These are phyloP conservation scores for Barbarea vulgaris DNA, from an alignment of 345 rosid genomes.

Conservation along the genomic window DNA sequence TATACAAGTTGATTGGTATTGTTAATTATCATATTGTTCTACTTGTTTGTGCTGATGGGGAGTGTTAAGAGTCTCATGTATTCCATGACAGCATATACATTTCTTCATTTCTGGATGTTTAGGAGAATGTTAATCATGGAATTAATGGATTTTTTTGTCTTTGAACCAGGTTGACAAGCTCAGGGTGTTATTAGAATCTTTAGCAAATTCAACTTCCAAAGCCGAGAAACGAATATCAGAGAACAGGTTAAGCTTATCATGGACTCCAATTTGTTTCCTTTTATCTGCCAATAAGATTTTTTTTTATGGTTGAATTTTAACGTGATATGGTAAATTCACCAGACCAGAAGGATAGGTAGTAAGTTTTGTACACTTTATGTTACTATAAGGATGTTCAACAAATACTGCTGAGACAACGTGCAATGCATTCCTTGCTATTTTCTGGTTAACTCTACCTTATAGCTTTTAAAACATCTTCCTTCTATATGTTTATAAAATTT, in stretches of 20 bases:
- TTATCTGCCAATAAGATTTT: neutral
- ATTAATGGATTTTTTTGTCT: slow-evolving; percentile 29
- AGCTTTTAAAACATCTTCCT: neutral
- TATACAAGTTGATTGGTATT: slow-evolving; percentile 1
- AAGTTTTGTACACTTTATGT: slow-evolving; percentile 13
- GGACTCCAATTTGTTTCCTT: neutral
- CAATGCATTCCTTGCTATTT: neutral
- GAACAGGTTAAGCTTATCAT: slow-evolving; percentile 54
- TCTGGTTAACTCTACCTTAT: neutral
- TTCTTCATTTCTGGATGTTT: slow-evolving; percentile 16
- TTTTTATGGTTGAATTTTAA: neutral
- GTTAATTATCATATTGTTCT: neutral
- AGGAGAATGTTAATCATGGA: slow-evolving; percentile 5
- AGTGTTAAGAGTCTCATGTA: neutral
- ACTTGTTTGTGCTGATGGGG: slow-evolving; percentile 12
- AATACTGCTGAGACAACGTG: slow-evolving; percentile 1
- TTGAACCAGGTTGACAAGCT: slow-evolving; percentile 78
- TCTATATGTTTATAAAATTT: slow-evolving; percentile 7
- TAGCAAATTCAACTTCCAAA: slow-evolving; percentile 72
- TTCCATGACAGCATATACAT: slow-evolving; percentile 20
- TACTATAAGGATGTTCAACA: slow-evolving; percentile 7
- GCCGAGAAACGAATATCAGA: slow-evolving; percentile 89
- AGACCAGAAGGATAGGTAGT: neutral
- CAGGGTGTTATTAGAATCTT: slow-evolving; percentile 89
- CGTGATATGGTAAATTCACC: slow-evolving; percentile 16